These are phyloP conservation scores for Talaromyces sp. DNA, from an alignment of 2,329 filamentous ascomycete species.

Conservation along the genomic window DNA sequence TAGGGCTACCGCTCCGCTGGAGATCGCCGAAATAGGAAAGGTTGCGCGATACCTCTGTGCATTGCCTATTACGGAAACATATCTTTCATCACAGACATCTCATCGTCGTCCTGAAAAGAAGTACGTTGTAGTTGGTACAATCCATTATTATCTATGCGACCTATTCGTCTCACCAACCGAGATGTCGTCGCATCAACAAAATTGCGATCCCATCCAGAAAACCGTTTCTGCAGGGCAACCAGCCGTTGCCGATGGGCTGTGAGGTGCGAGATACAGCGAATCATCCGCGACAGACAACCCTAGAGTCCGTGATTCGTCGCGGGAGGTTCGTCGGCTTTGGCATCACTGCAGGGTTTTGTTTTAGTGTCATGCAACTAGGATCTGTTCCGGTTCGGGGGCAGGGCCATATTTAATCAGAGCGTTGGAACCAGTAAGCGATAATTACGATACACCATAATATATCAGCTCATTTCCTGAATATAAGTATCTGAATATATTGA, in stretches of 20 bases:
- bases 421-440: not conserved
- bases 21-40: not conserved
- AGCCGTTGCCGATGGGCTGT: constrained; percentile 1
- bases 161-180: not conserved
- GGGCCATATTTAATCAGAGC: not conserved
- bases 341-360: not conserved
- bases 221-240: not conserved
- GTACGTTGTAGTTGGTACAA: no score
- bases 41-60: not conserved
- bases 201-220: not conserved
- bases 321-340: not conserved
- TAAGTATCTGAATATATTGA: not conserved
- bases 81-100: not conserved
- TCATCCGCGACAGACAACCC: not conserved
- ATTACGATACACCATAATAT: not conserved
- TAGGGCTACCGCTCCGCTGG: not conserved
- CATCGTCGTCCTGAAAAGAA: not conserved
- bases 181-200: not conserved
- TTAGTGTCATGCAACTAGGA: not conserved
- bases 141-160: not conserved
- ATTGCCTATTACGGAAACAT: not conserved
- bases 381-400: not conserved
- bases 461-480: not conserved
- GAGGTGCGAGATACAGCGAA: not conserved
- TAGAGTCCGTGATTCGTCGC: not conserved